These are phyloP conservation scores for Coemansia javaensis DNA, from an alignment of 192 early-diverging fungal species.

Conservation along the genomic window DNA sequence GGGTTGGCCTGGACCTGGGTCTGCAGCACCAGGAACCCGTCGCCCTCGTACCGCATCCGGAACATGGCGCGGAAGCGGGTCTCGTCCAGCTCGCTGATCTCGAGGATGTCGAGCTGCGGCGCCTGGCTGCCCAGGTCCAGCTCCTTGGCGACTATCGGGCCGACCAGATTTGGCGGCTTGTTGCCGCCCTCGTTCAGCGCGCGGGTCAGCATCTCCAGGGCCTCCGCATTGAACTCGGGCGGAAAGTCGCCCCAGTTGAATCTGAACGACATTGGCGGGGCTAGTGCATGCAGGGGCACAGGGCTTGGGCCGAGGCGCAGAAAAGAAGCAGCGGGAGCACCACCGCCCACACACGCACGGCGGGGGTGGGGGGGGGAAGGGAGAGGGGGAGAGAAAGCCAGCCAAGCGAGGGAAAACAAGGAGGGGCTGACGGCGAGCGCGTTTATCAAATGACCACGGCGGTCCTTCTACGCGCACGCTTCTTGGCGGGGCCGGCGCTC, in stretches of 20 bases:
- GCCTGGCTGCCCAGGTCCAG: constrained; percentile 93
- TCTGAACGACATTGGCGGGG: constrained; percentile 76
- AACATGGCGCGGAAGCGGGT: constrained; percentile 96
- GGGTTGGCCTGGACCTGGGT: constrained; percentile 82
- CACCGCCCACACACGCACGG: no score
- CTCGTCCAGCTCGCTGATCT: constrained; percentile 92
- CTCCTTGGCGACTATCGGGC: constrained; percentile 85
- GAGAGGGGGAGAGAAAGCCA: not conserved
- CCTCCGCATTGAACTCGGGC: constrained; percentile 80
- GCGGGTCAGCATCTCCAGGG: constrained; percentile 75
- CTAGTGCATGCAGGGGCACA: not conserved
- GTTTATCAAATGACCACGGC: not conserved
- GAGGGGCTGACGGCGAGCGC: not conserved
- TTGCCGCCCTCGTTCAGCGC: constrained; percentile 90
- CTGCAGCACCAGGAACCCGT: constrained; percentile 86
- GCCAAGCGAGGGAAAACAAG: not conserved
- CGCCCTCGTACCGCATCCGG: constrained; percentile 87
- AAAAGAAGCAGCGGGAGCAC: no score
- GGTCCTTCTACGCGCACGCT: constrained; percentile 15
- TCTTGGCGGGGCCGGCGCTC: constrained; percentile 17
- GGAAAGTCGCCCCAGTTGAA: constrained; percentile 95
- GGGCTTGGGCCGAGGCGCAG: no score
- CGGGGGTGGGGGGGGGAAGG: no score
- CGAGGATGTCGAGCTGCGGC: constrained; percentile 95
- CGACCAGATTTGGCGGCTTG: constrained; percentile 90